Evolutionary conservation across 106 monocot species (phyloP), one percentile per base, ranked within the genome.

Genomic region (Acanthochlamys bracteata): DNA sequence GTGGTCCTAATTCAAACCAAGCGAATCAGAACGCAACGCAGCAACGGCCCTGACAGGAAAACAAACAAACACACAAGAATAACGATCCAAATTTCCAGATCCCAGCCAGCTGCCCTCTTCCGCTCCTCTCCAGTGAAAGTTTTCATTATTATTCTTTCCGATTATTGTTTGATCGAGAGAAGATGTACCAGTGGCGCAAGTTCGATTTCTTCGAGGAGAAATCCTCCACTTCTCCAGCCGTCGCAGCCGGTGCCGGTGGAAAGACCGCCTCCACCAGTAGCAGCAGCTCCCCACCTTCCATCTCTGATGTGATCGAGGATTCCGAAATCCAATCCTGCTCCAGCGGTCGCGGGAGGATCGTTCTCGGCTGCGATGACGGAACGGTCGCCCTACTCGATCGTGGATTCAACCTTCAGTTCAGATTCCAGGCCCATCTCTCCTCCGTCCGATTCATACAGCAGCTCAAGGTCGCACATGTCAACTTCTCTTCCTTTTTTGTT

Each of bases 141-240:
- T n/a, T n/a, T n/a, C n/a, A n/a, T n/a, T n/a, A n/a, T n/a, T n/a
- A n/a, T n/a, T n/a, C n/a, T n/a, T n/a, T n/a, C n/a, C n/a, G n/a
- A n/a, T n/a, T n/a, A n/a, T n/a, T n/a, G n/a, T n/a, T n/a, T n/a
- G n/a, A n/a, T n/a, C n/a, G n/a, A n/a, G n/a, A n/a, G n/a, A n/a
- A 63, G 61, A 78, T 78, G 78, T 73, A 78, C 40, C 72, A 73
- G 39, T 78, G 67, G 72, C 53, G 69, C 64, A 95, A 87, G 69
- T 90, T 95, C 76, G 95, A 95, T 67, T 95, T 95, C 69, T 95
- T 95, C 78, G 90, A 95, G 80, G 86, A 95, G 82, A 95, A 95
- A 66, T 81, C 95, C 60, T 70, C 67, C 59, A 77, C 75, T 19
- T 78, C 73, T 66, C 57, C 55, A 20, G 69, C 85, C 46, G 62